Percentiles rank a stretch among this genome's conserved stretches.
Evolutionary conservation across 2,329 filamentous ascomycete species (phyloP).

Genomic region (Phyllosticta capitalensis): DNA sequence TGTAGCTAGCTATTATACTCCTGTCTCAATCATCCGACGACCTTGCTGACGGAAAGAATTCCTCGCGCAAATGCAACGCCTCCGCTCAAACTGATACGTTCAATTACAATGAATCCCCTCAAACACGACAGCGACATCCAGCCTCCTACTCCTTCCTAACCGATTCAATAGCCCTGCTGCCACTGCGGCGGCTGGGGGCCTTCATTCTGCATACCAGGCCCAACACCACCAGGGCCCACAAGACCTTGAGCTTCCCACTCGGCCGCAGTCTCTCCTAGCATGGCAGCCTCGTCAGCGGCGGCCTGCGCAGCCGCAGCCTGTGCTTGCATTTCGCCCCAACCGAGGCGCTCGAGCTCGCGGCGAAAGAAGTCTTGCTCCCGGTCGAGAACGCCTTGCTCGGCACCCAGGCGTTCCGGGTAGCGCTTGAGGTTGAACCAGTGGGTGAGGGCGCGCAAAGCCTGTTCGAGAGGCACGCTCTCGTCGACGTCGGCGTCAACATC

Average conservation of each 20-base stretch:
- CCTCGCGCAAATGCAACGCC: too few species aligned
- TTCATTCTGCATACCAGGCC: not conserved
- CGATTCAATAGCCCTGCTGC: not conserved
- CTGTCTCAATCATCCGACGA: too few species aligned
- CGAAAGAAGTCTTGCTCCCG: slow-evolving; percentile 41
- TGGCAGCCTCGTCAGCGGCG: not conserved
- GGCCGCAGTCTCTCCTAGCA: not conserved
- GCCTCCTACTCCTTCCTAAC: too few species aligned
- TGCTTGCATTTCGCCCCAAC: slow-evolving; percentile 25
- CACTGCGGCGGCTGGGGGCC: not conserved
- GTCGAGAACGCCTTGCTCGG: slow-evolving; percentile 29
- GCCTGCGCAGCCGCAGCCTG: not conserved
- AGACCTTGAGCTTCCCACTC: not conserved
- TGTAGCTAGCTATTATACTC: too few species aligned
- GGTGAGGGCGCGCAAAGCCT: slow-evolving; percentile 77
- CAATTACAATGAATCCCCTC: too few species aligned
- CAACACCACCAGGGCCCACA: not conserved
- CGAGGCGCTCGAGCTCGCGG: slow-evolving; percentile 42
- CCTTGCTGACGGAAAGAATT: too few species aligned
- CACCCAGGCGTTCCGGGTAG: slow-evolving; percentile 69
- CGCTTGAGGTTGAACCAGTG: slow-evolving; percentile 87
- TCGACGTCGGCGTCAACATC: slow-evolving; percentile 93
- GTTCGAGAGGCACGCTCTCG: slow-evolving; percentile 82
- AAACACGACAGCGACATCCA: too few species aligned
- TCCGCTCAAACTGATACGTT: too few species aligned